Percentiles rank a stretch among this genome's conserved stretches.
These are phyloP conservation scores for Allantophomopsis lycopodina DNA, from an alignment of 2,329 filamentous ascomycete genomes.

Conservation along the genomic window DNA sequence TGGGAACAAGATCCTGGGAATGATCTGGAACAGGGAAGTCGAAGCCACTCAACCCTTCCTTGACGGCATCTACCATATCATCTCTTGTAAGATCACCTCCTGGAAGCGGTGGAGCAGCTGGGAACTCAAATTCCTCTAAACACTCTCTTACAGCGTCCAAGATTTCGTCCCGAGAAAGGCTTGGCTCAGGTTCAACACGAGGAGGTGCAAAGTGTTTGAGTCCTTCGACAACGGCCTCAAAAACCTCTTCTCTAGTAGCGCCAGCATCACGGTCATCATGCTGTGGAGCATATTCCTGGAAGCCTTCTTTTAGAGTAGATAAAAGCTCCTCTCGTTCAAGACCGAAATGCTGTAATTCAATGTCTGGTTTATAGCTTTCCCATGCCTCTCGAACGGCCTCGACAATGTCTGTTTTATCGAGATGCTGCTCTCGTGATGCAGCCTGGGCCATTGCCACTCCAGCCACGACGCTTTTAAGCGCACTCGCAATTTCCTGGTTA, in stretches of 20 bases:
- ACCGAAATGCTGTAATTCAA: slow-evolving; percentile 80
- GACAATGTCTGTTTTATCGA: slow-evolving; percentile 73
- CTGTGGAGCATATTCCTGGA: slow-evolving; percentile 54
- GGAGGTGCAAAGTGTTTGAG: slow-evolving; percentile 71
- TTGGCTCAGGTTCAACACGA: slow-evolving; percentile 52
- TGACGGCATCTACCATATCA: slow-evolving; percentile 51
- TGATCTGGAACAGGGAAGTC: slow-evolving; percentile 24
- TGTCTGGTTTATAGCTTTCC: slow-evolving; percentile 89
- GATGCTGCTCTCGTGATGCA: slow-evolving; percentile 30
- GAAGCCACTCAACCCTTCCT: slow-evolving; percentile 39
- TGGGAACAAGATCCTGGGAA: slow-evolving; percentile 6
- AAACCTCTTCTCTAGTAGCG: slow-evolving; percentile 72
- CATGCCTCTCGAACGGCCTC: slow-evolving; percentile 80
- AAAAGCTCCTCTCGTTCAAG: slow-evolving; percentile 84
- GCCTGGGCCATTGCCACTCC: slow-evolving; percentile 35
- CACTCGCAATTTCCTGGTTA: slow-evolving; percentile 70
- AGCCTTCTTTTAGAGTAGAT: slow-evolving; percentile 71
- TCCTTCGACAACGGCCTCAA: slow-evolving; percentile 73
- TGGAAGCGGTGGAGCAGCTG: slow-evolving; percentile 43
- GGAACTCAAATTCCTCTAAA: slow-evolving; percentile 72
- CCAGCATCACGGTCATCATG: slow-evolving; percentile 26
- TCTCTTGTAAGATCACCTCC: slow-evolving; percentile 42
- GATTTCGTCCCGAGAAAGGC: slow-evolving; percentile 69
- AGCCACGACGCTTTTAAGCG: slow-evolving; percentile 60
- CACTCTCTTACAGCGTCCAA: slow-evolving; percentile 75